Conservation (phyloP, 2,329 filamentous ascomycete genomes). For the Ilyonectria robusta region DNA sequence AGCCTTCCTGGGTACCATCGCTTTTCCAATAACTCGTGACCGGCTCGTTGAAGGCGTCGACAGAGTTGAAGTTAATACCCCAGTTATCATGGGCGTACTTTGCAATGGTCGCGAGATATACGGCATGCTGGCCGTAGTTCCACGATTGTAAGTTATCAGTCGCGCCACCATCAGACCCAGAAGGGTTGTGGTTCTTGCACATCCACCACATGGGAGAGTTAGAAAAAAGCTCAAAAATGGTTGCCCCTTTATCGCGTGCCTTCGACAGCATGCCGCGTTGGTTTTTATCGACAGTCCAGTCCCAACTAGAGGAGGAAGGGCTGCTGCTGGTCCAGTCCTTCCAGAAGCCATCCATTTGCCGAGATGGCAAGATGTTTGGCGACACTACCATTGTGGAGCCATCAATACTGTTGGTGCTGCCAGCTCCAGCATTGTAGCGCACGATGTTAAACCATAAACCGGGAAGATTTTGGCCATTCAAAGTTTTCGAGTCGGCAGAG, state of each 20-base stretch:
- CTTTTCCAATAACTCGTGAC: background rate
- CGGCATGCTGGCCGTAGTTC: background rate
- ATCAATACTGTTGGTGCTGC: background rate
- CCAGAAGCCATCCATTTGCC: background rate
- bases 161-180: background rate
- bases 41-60: background rate
- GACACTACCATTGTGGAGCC: background rate
- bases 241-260: background rate
- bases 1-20: background rate
- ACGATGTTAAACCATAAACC: background rate
- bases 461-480: too few species aligned
- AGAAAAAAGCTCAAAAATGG: conserved; percentile 6
- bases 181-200: conserved; percentile 10
- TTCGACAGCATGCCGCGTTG: background rate
- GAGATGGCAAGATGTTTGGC: background rate
- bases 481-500: too few species aligned
- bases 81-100: background rate
- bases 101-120: background rate
- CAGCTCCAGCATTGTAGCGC: background rate
- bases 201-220: conserved; percentile 17
- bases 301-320: background rate
- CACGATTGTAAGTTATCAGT: background rate
- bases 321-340: background rate
- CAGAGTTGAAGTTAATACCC: background rate
- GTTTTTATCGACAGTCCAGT: background rate